phyloP scores from a whole-genome alignment of 306 rosid species.

The Geum urbanum region DNA sequence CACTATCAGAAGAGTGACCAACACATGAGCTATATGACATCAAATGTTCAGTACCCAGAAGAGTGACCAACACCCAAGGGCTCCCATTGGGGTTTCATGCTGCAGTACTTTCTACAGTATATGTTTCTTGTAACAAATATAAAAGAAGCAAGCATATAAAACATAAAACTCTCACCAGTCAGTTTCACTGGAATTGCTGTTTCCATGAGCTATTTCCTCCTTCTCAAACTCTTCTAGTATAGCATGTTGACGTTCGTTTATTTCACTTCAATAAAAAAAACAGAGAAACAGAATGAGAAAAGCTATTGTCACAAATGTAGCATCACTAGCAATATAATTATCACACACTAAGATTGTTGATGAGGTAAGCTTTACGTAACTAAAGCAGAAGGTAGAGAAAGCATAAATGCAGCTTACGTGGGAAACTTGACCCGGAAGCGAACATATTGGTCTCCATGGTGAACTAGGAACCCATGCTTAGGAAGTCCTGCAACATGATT shows the following conservation, averaged over 20 bases:
- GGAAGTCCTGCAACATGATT: conserved; percentile 52
- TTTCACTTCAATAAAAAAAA: conserved; percentile 40
- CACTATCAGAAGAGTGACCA: conserved; percentile 49
- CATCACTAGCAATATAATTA: neutral
- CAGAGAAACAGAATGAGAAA: conserved; percentile 28
- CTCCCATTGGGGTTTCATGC: no score
- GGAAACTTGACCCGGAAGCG: conserved; percentile 76
- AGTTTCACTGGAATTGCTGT: conserved; percentile 41
- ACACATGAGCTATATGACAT: neutral
- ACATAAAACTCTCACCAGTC: conserved; percentile 50
- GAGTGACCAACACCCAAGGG: no score
- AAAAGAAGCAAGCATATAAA: conserved; percentile 1
- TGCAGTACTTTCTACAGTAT: neutral
- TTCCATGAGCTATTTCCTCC: conserved; percentile 71
- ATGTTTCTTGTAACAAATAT: neutral
- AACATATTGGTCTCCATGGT: conserved; percentile 86
- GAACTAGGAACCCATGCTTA: conserved; percentile 63
- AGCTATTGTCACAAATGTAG: conserved; percentile 10
- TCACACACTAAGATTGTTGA: neutral
- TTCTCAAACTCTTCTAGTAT: conserved; percentile 78
- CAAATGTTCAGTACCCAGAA: no score
- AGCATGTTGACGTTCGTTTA: conserved; percentile 76
- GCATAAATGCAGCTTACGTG: conserved; percentile 34
- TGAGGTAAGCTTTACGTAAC: neutral
- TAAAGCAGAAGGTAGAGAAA: neutral